These are phyloP conservation scores for Ustanciosporium gigantosporum DNA, from an alignment of 1,284 basidiomycete genomes.

Conservation along the genomic window DNA sequence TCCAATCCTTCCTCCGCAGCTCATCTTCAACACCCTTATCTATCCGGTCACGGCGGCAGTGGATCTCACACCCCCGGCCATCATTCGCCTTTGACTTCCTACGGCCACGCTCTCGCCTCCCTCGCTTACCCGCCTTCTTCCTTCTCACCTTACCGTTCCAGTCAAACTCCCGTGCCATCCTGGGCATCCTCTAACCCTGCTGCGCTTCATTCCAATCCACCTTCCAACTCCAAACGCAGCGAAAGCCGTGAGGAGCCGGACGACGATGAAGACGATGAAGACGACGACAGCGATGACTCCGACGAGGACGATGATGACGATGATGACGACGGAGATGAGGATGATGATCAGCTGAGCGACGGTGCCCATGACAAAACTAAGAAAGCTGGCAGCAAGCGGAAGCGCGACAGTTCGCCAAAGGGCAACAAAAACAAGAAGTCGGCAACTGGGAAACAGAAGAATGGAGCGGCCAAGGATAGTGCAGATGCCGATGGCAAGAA, in stretches of 20 bases:
- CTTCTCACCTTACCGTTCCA: conserved; percentile 20
- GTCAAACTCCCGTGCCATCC: conserved; percentile 6
- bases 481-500: conserved; percentile 2
- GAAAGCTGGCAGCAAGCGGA: conserved; percentile 24
- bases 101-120: conserved; percentile 36
- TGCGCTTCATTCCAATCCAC: conserved; percentile 10
- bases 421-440: conserved; percentile 11
- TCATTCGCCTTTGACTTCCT: conserved; percentile 28
- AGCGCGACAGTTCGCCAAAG: conserved; percentile 24
- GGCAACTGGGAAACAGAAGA: conserved; percentile 9
- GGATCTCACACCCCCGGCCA: conserved; percentile 25
- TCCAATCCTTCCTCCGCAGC: conserved; percentile 10
- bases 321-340: conserved; percentile 20
- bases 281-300: conserved; percentile 30
- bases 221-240: conserved; percentile 18
- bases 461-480: neutral
- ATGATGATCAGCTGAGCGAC: conserved; percentile 18
- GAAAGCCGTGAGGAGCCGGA: conserved; percentile 13
- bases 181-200: conserved; percentile 29
- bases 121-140: conserved; percentile 34
- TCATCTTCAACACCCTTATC: conserved; percentile 30
- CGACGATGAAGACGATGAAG: conserved; percentile 26
- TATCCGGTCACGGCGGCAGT: conserved; percentile 10
- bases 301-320: conserved; percentile 31
- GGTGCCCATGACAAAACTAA: conserved; percentile 16